Conservation (phyloP, 208 protist species). For the Angomonas ambiguus region DNA sequence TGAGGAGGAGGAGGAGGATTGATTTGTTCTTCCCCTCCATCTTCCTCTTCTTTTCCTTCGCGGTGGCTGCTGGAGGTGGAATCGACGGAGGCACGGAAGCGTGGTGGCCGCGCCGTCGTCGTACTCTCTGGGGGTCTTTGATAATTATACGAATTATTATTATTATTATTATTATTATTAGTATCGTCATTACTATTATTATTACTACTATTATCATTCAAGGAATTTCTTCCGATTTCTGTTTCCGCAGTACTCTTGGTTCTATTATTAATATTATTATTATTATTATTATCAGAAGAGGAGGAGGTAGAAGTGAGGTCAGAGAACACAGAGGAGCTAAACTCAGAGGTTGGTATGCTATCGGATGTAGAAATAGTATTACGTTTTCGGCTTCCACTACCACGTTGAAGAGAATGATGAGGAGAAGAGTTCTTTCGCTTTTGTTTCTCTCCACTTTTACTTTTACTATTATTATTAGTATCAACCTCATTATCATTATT, state of each 20-base stretch:
- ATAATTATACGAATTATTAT: neutral
- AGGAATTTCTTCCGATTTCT: no score
- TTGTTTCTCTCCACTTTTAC: neutral
- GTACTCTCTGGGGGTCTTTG: neutral
- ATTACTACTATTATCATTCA: neutral
- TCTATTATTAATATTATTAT: conserved; percentile 1
- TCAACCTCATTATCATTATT: neutral
- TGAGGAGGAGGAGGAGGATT: neutral
- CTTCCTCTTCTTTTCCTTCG: no score
- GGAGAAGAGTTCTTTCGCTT: neutral
- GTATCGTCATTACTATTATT: neutral
- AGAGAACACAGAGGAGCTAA: no score
- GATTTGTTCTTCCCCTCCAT: no score
- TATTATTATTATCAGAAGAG: conserved; percentile 3
- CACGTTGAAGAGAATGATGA: no score
- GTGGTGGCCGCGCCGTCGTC: neutral
- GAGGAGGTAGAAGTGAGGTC: no score
- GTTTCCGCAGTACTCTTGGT: neutral
- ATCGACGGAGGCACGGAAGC: no score
- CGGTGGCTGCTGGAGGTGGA: no score
- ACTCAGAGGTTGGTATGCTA: no score
- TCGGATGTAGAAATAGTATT: no score
- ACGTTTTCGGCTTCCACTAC: no score
- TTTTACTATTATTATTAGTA: neutral
- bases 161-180: conserved; percentile 1